phyloP scores from a whole-genome alignment of 78 protist genomes.

The Dictyostelium intermedium region DNA sequence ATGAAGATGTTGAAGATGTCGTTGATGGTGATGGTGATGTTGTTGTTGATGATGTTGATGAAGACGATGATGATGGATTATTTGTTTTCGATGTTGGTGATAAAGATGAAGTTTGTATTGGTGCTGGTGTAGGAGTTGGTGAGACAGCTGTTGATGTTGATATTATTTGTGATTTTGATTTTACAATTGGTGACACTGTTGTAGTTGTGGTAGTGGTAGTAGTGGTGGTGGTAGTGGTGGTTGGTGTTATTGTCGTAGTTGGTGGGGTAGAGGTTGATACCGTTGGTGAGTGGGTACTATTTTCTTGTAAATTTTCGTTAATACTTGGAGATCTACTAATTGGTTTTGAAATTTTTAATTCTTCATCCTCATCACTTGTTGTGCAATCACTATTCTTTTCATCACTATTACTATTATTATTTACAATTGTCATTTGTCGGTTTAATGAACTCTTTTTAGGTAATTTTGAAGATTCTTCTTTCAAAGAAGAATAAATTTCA shows the following conservation, averaged over 20 bases:
- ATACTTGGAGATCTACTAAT: not conserved
- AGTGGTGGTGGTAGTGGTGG: not conserved
- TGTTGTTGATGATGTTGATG: no score
- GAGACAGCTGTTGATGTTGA: not conserved
- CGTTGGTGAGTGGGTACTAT: not conserved
- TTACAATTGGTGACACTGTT: not conserved
- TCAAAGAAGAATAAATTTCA: not conserved
- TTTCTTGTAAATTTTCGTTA: not conserved
- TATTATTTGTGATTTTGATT: not conserved
- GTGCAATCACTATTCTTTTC: not conserved
- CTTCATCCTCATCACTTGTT: conserved; percentile 26
- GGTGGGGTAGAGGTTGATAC: no score
- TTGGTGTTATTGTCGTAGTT: not conserved
- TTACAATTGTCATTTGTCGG: not conserved
- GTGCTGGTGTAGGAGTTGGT: not conserved
- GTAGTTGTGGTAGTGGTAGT: not conserved
- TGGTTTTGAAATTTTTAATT: not conserved
- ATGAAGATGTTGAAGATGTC: not conserved
- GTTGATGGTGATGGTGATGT: not conserved
- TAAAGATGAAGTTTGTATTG: not conserved
- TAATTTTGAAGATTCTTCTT: not conserved
- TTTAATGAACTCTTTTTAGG: not conserved
- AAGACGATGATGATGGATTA: not conserved
- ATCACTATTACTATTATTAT: not conserved
- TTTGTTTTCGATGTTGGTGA: not conserved